Evolutionary conservation across 176 grass and related monocot species (phyloP).

Genomic region (Hordeum vulgare): MorexV3_pseudomolecules_assembly NC_058524.1:159802908-159803407

Average conservation of each 20-base stretch:
- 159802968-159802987: constrained; percentile 18
- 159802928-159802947: neutral
- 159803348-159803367: neutral
- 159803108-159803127: neutral
- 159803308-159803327: neutral
- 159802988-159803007: neutral
- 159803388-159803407: neutral
- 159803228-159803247: neutral
- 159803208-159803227: neutral
- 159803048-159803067: neutral
- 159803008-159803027: neutral
- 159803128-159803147: neutral
- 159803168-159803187: neutral
- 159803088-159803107: neutral
- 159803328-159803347: neutral
- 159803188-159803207: neutral
- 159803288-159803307: neutral
- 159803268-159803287: neutral
- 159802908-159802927: neutral
- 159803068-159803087: neutral
- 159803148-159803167: constrained; percentile 12
- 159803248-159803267: neutral
- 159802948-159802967: constrained; percentile 51
- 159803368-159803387: neutral
- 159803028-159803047: neutral